These are phyloP conservation scores for Clathrospora elynae DNA, from an alignment of 2,329 filamentous ascomycete genomes.

Conservation along the genomic window DNA sequence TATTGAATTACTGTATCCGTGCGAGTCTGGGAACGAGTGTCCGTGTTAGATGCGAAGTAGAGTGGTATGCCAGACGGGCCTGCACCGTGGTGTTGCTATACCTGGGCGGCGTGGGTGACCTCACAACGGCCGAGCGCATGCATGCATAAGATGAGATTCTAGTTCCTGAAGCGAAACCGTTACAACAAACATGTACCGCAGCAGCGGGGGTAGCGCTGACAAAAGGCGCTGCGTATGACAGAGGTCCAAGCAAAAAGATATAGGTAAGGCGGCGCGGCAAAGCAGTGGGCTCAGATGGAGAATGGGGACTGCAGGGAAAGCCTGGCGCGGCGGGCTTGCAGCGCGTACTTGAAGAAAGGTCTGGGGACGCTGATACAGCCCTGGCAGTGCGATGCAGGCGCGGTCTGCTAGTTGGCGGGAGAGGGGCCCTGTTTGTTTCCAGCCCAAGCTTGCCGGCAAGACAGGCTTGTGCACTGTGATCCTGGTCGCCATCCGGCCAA, in stretches of 20 bases:
- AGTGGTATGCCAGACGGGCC: slow-evolving; percentile 33
- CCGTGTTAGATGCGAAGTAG: slow-evolving; percentile 35
- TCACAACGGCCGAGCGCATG: slow-evolving; percentile 44
- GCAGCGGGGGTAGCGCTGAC: slow-evolving; percentile 35
- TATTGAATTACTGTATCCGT: slow-evolving; percentile 26
- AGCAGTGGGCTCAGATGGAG: slow-evolving; percentile 26
- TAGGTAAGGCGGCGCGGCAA: slow-evolving; percentile 31
- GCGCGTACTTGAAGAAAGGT: slow-evolving; percentile 45
- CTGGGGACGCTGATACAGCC: slow-evolving; percentile 39
- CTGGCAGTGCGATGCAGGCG: slow-evolving; percentile 43
- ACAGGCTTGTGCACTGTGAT: slow-evolving; percentile 33
- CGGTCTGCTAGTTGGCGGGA: slow-evolving; percentile 43
- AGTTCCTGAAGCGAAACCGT: slow-evolving; percentile 45
- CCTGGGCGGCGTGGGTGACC: slow-evolving; percentile 38
- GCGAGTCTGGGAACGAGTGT: slow-evolving; percentile 33
- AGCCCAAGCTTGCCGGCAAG: slow-evolving; percentile 36
- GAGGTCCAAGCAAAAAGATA: slow-evolving; percentile 25
- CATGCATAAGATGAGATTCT: slow-evolving; percentile 46
- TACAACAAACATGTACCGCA: slow-evolving; percentile 31
- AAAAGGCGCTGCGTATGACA: slow-evolving; percentile 35
- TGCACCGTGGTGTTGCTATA: slow-evolving; percentile 36
- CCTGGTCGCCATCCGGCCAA: slow-evolving; percentile 36
- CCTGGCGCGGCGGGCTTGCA: slow-evolving; percentile 40
- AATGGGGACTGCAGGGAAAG: slow-evolving; percentile 39
- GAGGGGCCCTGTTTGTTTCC: slow-evolving; percentile 39